phyloP scores from a whole-genome alignment of 2,329 filamentous ascomycete species.

The Colletotrichum coccodes region DNA sequence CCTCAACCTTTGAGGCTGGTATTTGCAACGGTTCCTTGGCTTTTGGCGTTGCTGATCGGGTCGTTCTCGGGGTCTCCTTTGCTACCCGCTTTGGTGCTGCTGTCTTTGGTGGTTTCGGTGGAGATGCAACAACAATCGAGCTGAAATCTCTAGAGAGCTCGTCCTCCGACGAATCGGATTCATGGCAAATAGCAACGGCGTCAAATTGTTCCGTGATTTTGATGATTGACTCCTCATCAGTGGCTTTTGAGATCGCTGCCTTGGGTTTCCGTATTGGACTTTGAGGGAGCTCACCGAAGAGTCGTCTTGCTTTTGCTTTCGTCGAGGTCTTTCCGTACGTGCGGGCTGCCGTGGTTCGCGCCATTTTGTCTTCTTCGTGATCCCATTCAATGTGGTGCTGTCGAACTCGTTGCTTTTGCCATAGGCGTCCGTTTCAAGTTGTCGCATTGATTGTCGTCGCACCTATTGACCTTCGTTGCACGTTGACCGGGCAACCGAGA shows the following conservation, averaged over 20 bases:
- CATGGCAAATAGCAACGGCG: conserved; percentile 41
- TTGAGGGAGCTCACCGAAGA: conserved; percentile 63
- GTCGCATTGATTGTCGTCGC: conserved; percentile 10
- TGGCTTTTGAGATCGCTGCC: conserved; percentile 2
- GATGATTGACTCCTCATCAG: conserved; percentile 36
- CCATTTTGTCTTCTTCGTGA: conserved; percentile 49
- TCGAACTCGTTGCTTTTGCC: not conserved
- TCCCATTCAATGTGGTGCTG: not conserved
- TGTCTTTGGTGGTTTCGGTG: not conserved
- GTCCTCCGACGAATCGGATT: conserved; percentile 27
- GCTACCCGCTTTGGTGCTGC: not conserved
- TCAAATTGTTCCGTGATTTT: conserved; percentile 48
- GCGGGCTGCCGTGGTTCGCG: conserved; percentile 52
- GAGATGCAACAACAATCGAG: conserved; percentile 11
- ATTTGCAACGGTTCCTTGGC: not conserved
- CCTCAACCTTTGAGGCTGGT: not conserved
- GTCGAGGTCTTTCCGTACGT: conserved; percentile 63
- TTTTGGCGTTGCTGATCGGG: not conserved
- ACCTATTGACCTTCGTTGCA: conserved; percentile 22
- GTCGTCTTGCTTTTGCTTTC: conserved; percentile 56
- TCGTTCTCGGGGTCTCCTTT: conserved; percentile 3
- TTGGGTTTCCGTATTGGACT: conserved; percentile 54
- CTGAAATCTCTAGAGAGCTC: conserved; percentile 20
- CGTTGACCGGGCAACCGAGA: conserved; percentile 19
- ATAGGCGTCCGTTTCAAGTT: not conserved